Conservation (phyloP, 768 basidiomycete species). For the Neoboletus subvelutipes region DNA sequence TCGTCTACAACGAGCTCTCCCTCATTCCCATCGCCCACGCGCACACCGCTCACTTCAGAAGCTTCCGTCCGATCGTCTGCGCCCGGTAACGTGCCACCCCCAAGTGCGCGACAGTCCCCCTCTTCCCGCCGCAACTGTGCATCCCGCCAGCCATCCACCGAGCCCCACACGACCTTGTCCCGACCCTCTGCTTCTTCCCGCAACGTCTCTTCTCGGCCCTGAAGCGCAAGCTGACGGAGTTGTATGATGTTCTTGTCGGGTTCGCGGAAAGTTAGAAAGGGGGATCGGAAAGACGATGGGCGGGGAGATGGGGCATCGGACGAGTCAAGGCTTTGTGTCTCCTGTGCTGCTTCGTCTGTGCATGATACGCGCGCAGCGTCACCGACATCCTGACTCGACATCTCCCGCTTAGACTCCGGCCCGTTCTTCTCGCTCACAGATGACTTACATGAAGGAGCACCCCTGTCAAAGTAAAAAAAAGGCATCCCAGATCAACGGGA, state of each 20-base stretch:
- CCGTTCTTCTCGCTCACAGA: background rate
- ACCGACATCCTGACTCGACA: background rate
- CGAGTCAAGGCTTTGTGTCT: background rate
- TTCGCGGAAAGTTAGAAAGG: slow-evolving; percentile 32
- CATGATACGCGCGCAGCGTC: background rate
- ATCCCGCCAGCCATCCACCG: slow-evolving; percentile 4
- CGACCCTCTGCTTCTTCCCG: slow-evolving; percentile 41
- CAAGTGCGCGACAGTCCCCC: background rate
- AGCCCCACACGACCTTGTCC: slow-evolving; percentile 46
- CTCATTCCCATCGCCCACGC: background rate
- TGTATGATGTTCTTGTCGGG: slow-evolving; percentile 35
- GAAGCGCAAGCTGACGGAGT: slow-evolving; percentile 47
- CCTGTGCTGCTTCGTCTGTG: background rate
- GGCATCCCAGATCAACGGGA: background rate
- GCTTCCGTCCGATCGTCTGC: background rate
- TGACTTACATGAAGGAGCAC: background rate
- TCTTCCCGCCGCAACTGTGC: background rate
- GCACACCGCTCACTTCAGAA: background rate
- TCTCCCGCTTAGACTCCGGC: background rate
- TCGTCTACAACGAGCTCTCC: background rate
- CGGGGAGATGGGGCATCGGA: background rate
- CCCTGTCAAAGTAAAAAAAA: background rate
- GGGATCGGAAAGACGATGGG: slow-evolving; percentile 16
- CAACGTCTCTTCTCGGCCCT: slow-evolving; percentile 44
- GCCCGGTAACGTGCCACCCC: slow-evolving; percentile 10